A percentile compares a stretch with the other conserved stretches of the same genome.
These are phyloP conservation scores for Leccinum imitatum DNA, from an alignment of 768 basidiomycete species.

Conservation along the genomic window DNA sequence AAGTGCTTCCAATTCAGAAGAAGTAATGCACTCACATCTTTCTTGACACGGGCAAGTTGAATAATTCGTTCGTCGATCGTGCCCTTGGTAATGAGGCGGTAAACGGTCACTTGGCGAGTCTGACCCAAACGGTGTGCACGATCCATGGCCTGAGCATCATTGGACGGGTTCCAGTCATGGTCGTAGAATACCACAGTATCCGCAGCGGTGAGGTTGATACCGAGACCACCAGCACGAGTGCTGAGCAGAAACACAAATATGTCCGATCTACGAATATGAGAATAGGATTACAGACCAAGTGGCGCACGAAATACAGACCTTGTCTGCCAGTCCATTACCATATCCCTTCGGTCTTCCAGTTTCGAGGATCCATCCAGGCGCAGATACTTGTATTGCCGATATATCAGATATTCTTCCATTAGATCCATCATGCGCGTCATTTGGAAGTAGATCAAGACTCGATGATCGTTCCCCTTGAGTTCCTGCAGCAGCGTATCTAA, in stretches of 20 bases:
- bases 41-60: constrained; percentile 93
- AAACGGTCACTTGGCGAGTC: constrained; percentile 96
- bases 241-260: constrained; percentile 94
- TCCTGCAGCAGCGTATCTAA: constrained; percentile 88
- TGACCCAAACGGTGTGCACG: constrained; percentile 96
- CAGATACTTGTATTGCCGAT: constrained; percentile 93
- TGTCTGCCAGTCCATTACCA: constrained; percentile 99
- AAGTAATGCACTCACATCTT: constrained; percentile 62
- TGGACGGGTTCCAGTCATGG: constrained; percentile 72
- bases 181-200: constrained; percentile 31
- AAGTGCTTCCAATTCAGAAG: neutral
- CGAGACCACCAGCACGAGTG: constrained; percentile 93
- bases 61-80: constrained; percentile 98
- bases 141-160: constrained; percentile 98
- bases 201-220: constrained; percentile 90
- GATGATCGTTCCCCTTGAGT: constrained; percentile 89
- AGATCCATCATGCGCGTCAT: constrained; percentile 99
- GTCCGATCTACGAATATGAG: constrained; percentile 51
- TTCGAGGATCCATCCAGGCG: constrained; percentile 93
- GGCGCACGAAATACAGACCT: constrained; percentile 50
- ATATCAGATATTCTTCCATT: constrained; percentile 98
- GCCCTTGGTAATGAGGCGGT: constrained; percentile 89
- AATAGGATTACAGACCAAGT: neutral
- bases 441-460: constrained; percentile 96
- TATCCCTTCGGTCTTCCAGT: constrained; percentile 93